These are phyloP conservation scores for Puccinia brachypodii DNA, from an alignment of 1,284 basidiomycete species.

Conservation along the genomic window DNA sequence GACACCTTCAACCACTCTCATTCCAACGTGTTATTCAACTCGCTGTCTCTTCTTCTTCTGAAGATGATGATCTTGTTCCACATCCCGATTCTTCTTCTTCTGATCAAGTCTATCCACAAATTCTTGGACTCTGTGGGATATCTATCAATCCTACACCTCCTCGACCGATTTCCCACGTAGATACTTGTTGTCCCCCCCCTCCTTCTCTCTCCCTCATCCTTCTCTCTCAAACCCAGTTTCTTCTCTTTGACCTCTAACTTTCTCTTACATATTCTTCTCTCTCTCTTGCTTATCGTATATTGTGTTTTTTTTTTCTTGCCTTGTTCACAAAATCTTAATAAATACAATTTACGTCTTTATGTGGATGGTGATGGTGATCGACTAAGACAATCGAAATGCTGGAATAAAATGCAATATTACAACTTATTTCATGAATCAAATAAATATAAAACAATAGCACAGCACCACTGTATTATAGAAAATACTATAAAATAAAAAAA, in stretches of 20 bases:
- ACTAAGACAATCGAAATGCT: too few relatives aligned
- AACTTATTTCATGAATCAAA: not conserved
- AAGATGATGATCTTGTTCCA: not conserved
- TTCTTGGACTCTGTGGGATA: not conserved
- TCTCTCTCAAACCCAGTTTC: not conserved
- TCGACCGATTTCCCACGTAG: not conserved
- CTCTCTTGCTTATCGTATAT: too few relatives aligned
- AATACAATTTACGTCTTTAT: not conserved
- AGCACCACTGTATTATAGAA: not conserved
- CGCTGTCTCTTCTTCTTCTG: not conserved
- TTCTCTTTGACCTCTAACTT: not conserved
- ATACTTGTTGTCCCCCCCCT: too few relatives aligned
- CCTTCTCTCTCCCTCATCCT: not conserved
- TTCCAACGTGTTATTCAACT: not conserved
- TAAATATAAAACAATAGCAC: not conserved
- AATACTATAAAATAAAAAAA: not conserved
- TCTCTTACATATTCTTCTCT: too few relatives aligned
- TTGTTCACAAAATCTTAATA: not conserved
- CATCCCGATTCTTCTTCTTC: not conserved
- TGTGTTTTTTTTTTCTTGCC: not conserved
- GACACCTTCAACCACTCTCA: not conserved
- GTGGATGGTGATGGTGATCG: too few relatives aligned
- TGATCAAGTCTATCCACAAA: not conserved
- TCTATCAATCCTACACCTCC: not conserved
- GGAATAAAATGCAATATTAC: not conserved